Base-by-base conservation (phyloP, 345 rosid species). In the Firmiana major region DNA sequence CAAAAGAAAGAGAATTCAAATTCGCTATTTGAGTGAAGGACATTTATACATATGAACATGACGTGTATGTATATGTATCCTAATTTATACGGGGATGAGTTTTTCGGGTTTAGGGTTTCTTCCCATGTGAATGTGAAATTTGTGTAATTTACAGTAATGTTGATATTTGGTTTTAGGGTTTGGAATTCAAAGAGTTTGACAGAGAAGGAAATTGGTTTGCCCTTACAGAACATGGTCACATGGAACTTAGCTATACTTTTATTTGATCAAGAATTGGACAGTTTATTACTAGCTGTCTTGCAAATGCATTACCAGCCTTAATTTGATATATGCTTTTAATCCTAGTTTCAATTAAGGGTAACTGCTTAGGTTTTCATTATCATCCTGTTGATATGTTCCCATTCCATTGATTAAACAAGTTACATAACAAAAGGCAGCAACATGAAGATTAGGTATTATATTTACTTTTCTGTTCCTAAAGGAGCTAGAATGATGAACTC, bases 141-240 rank as follows among this genome's bases (percentile, higher is more conserved):
- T 1, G 68, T 31, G 22, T 53, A 53, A 16, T 15, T 48, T 53
- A 53, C 9, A 54, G 24, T 54, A n/a, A n/a, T n/a, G n/a, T n/a
- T n/a, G n/a, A n/a, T n/a, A n/a, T n/a, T n/a, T n/a, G n/a, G n/a
- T n/a, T n/a, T n/a, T n/a, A n/a, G n/a, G n/a, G n/a, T n/a, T n/a
- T n/a, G 26, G 69, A 36, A 63, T 17, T 63, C 69, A 63, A 63
- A 38, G 69, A 19, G 7, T 63, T 36, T 16, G 24, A 36, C n/a
- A 38, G 46, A 38, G 7, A 19, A 38, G 46, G 69, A 8, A 63
- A 63, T 17, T 63, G 69, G 45, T 63, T 63, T 63, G 46, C 43
- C 46, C 17, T 63, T 63, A 63, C n/a, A 36, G 13, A 36, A 63
- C 69, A 63, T 63, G 40, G 68, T 63, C 68, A 36, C 68, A 63